Percentiles rank a stretch among this genome's conserved stretches.
Evolutionary conservation across 345 rosid genomes (phyloP).

Genomic region (Melaleuca alternifolia): DNA sequence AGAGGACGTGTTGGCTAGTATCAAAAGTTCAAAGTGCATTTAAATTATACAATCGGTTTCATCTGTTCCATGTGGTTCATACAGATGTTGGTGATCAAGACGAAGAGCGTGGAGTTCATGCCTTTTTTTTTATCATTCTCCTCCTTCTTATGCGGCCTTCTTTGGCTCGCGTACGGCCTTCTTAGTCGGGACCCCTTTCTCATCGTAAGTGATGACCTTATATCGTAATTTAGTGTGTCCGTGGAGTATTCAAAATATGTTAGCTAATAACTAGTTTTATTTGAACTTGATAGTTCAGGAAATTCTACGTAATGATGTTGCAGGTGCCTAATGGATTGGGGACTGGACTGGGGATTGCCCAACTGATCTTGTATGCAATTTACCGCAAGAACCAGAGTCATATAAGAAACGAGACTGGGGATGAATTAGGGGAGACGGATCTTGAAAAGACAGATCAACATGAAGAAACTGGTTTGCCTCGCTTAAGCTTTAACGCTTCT

Average conservation of each 20-base stretch:
- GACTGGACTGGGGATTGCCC: slow-evolving; percentile 17
- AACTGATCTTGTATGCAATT: slow-evolving; percentile 23
- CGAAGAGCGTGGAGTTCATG: slow-evolving; percentile 36
- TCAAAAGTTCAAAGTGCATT: not conserved
- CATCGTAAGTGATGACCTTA: slow-evolving; percentile 11
- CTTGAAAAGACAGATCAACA: not conserved
- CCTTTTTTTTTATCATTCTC: slow-evolving; percentile 31
- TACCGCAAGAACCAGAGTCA: slow-evolving; percentile 11
- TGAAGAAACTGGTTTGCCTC: not conserved
- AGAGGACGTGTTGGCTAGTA: not conserved
- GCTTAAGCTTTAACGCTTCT: too few relatives aligned
- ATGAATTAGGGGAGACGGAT: slow-evolving; percentile 1
- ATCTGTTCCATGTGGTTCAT: not conserved
- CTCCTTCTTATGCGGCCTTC: slow-evolving; percentile 18
- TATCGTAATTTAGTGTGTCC: not conserved
- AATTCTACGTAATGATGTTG: not conserved
- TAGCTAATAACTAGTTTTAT: not conserved
- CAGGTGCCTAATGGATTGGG: slow-evolving; percentile 33
- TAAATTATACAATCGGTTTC: not conserved
- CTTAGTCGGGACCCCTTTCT: slow-evolving; percentile 27
- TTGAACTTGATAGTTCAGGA: not conserved
- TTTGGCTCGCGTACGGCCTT: slow-evolving; percentile 28
- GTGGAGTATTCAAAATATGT: not conserved
- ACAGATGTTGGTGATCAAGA: slow-evolving; percentile 29
- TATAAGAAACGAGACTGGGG: not conserved